Percentiles rank a stretch among this genome's conserved stretches.
phyloP scores from a whole-genome alignment of 1,284 basidiomycete species.

The Rhodotorula sp. region DNA sequence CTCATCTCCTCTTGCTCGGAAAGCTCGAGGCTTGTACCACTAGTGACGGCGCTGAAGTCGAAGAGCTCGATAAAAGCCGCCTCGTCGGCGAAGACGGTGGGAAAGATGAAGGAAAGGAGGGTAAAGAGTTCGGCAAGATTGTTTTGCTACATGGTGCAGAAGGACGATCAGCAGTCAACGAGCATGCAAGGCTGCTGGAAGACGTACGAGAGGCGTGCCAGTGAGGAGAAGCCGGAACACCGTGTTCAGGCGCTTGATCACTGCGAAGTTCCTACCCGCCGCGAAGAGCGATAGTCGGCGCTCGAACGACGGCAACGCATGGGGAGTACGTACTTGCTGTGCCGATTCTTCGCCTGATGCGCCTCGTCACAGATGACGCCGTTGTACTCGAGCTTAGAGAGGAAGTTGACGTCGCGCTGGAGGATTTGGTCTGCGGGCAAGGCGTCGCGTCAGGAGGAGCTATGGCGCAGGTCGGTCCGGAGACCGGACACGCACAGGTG shows the following conservation, averaged over 20 bases:
- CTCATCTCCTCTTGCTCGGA: slow-evolving; percentile 43
- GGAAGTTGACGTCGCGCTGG: slow-evolving; percentile 13
- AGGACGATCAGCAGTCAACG: no score
- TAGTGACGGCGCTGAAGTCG: slow-evolving; percentile 50
- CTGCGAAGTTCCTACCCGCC: background rate
- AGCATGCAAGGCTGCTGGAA: no score
- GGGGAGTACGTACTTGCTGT: slow-evolving; percentile 41
- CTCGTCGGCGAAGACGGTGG: slow-evolving; percentile 84
- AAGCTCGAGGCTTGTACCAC: slow-evolving; percentile 42
- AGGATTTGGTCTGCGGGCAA: slow-evolving; percentile 13
- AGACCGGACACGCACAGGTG: slow-evolving; percentile 7
- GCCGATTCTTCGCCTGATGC: slow-evolving; percentile 52
- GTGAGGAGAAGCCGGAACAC: slow-evolving; percentile 32
- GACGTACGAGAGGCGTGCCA: slow-evolving; percentile 40
- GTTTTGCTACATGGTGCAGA: slow-evolving; percentile 65
- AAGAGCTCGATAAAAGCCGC: slow-evolving; percentile 70
- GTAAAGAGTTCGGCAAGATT: slow-evolving; percentile 94
- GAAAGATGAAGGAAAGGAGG: slow-evolving; percentile 89
- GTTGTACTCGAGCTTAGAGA: slow-evolving; percentile 20
- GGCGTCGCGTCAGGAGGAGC: background rate
- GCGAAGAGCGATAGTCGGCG: background rate
- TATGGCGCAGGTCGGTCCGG: no score
- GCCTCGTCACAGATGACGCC: slow-evolving; percentile 50
- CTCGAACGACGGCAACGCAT: rapidly evolving
- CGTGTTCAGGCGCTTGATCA: slow-evolving; percentile 14